Base-by-base conservation (phyloP, 495 filamentous ascomycete species). In the Penicillium mononematosum region DNA sequence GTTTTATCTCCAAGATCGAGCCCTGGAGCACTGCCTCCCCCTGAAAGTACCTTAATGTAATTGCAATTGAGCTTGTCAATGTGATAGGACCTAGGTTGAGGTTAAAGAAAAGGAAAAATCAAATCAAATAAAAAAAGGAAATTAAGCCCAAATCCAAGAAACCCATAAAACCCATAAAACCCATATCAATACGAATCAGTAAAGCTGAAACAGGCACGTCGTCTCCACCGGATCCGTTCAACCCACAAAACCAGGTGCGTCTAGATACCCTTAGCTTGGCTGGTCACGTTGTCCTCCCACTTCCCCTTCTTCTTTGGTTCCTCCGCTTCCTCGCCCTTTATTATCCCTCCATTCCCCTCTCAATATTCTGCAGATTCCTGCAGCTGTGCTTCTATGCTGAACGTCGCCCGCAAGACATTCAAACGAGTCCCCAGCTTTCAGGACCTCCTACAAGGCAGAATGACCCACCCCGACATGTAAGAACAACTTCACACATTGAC, bases 371-470 rank as follows among this genome's bases (percentile, higher is more conserved):
- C 67, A 55, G 64, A 55, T 59, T 52, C 65, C 64, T 71, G 68
- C 77, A 76, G 74, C 61, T 64, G 61, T 65, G 56, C 64, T 58
- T 74, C 67, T 75, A 79, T 79, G 76, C 75, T 79, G 63, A 79
- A 72, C 68, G 67, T 78, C 73, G 75, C 75, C 59, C 75, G 75
- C 63, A 76, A 69, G 64, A 79, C 79, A 62, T 68, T 82, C 52
- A 79, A 81, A 70, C 75, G 78, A 67, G 79, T 82, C 66, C 79
- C 79, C 62, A 82, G 79, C 75, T 82, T 82, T 61, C 80, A 82
- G 75, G 80, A 82, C 69, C 76, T 82, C 59, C 69, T 81, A 69
- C 80, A 81, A 79, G 78, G 79, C 71, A 82, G 76, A 66, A 83
- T 83, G 80, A 78, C 77, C 74, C 78, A 77, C 70, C 76, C 76